A percentile compares a stretch with the other conserved stretches of the same genome.
Conservation (phyloP, 805 yeast species). For the Metschnikowia bowlesiae region DNA sequence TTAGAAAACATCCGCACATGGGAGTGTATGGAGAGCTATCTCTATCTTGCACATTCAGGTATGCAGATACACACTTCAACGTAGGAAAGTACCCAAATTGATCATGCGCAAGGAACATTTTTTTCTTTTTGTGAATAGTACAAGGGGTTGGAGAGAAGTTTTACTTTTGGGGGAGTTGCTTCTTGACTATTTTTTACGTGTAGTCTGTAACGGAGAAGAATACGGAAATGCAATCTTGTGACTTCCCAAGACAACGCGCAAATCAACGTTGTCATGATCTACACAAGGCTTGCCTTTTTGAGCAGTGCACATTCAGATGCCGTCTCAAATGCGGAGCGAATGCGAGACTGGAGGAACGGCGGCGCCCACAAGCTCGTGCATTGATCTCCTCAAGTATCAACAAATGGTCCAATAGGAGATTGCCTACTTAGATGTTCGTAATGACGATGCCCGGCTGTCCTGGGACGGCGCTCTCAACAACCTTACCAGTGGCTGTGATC, state of each 20-base stretch:
- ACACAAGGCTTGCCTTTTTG: not conserved
- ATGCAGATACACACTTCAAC: not conserved
- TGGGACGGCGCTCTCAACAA: constrained; percentile 80
- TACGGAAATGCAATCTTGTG: not conserved
- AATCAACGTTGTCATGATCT: not conserved
- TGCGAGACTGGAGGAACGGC: not conserved
- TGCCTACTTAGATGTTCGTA: constrained; percentile 44
- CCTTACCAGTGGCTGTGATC: constrained; percentile 60
- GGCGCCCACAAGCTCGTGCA: not conserved
- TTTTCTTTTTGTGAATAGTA: too few relatives aligned
- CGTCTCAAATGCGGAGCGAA: not conserved
- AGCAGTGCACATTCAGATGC: not conserved
- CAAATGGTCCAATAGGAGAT: not conserved
- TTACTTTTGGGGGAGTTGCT: too few relatives aligned
- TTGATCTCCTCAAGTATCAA: not conserved
- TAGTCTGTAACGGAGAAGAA: too few relatives aligned
- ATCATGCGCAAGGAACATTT: not conserved
- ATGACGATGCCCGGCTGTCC: constrained; percentile 88
- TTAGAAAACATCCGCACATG: constrained; percentile 1
- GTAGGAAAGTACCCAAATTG: too few relatives aligned
- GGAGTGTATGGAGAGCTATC: not conserved
- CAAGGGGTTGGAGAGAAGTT: not conserved
- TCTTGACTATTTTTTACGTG: too few relatives aligned
- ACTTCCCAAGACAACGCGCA: not conserved
- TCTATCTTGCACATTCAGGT: not conserved